Percentiles rank a stretch among this genome's conserved stretches.
phyloP scores from a whole-genome alignment of 371 early-diverging fungal genomes.

The Mucor velutinosus region DNA sequence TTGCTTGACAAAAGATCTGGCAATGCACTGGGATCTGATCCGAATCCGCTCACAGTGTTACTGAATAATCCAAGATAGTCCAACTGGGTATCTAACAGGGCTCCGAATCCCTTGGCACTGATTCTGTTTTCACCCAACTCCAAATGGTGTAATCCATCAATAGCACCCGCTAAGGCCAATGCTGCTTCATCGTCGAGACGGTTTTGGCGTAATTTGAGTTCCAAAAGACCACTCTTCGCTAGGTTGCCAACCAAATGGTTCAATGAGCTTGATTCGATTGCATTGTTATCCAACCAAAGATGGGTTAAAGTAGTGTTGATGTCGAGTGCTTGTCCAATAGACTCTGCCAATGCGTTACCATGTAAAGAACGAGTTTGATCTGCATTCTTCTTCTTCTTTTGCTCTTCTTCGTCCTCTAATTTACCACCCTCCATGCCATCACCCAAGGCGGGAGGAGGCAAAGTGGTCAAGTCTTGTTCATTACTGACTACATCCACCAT shows the following conservation, averaged over 20 bases:
- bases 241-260: constrained; percentile 21
- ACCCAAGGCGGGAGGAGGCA: constrained; percentile 34
- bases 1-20: constrained; percentile 35
- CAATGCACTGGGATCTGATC: constrained; percentile 34
- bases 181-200: constrained; percentile 58
- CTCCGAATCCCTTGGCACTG: constrained; percentile 45
- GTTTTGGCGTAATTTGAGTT: constrained; percentile 54
- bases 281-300: constrained; percentile 56
- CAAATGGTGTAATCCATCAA: constrained; percentile 28
- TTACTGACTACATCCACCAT: constrained; percentile 46
- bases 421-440: constrained; percentile 3
- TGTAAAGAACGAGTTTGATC: constrained; percentile 33
- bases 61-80: constrained; percentile 55
- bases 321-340: constrained; percentile 32
- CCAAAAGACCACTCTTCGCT: constrained; percentile 21
- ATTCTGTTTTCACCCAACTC: constrained; percentile 58
- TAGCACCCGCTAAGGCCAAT: constrained; percentile 27
- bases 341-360: constrained; percentile 48
- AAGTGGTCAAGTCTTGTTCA: constrained; percentile 27
- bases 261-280: constrained; percentile 40
- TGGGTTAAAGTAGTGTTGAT: constrained; percentile 37
- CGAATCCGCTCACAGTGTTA: constrained; percentile 49
- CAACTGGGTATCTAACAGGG: constrained; percentile 36
- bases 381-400: constrained; percentile 11
- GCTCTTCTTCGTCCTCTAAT: constrained; percentile 19